Conservation (phyloP, 2,329 filamentous ascomycete genomes). For the Beauveria medogensis region DNA sequence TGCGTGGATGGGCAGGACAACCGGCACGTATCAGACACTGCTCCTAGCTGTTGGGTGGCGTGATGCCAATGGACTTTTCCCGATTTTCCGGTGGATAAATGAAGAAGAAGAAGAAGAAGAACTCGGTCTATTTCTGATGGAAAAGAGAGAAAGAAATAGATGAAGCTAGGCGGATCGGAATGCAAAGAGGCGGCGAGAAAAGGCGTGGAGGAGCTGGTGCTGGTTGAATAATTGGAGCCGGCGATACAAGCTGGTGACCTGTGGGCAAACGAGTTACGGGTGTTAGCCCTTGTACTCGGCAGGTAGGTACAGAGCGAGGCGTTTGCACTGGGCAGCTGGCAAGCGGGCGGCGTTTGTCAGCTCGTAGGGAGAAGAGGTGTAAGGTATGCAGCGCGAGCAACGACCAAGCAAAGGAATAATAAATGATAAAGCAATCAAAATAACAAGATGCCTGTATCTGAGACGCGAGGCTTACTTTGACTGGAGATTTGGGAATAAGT, state of each 20-base stretch:
- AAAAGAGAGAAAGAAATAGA: not conserved
- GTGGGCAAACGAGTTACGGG: not conserved
- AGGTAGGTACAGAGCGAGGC: not conserved
- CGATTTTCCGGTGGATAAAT: not conserved
- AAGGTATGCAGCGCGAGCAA: too few species aligned
- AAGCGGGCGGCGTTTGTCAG: not conserved
- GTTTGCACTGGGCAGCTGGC: not conserved
- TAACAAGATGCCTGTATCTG: not conserved
- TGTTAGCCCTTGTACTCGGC: not conserved
- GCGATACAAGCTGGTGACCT: not conserved
- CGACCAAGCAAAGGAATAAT: too few species aligned
- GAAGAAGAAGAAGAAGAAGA: not conserved
- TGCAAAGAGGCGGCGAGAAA: not conserved
- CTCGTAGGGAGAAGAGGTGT: not conserved
- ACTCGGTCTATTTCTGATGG: not conserved
- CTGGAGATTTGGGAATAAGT: slow-evolving; percentile 1
- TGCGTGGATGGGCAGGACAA: not conserved
- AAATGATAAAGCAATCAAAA: not conserved
- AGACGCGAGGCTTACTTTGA: slow-evolving; percentile 4
- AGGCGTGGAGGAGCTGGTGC: not conserved
- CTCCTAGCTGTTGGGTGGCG: not conserved
- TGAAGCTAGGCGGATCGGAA: not conserved
- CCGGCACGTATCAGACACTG: not conserved
- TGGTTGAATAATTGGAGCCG: not conserved
- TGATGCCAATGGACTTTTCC: not conserved